Evolutionary conservation across 345 rosid genomes (phyloP).

Genomic region (Hevea brasiliensis): DNA sequence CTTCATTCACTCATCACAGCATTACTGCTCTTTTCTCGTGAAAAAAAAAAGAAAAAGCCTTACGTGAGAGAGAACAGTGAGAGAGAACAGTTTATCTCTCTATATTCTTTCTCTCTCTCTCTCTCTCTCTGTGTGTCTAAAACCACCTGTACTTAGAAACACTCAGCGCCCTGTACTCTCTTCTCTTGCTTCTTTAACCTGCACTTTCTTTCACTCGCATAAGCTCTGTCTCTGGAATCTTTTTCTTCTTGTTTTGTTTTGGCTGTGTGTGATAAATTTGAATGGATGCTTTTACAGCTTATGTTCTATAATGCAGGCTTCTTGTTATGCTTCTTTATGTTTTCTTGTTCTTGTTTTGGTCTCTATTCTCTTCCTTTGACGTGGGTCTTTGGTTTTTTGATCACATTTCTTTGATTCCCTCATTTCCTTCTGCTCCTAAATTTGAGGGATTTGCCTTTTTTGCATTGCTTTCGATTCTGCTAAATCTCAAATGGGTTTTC

Average conservation of each 20-base stretch:
- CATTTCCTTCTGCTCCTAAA: constrained; percentile 12
- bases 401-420: constrained; percentile 12
- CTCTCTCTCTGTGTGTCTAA: not conserved
- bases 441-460: constrained; percentile 17
- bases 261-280: constrained; percentile 23
- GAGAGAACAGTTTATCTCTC: too few relatives aligned
- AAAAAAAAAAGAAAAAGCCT: constrained; percentile 35
- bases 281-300: constrained; percentile 23
- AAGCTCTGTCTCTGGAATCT: too few relatives aligned
- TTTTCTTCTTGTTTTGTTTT: constrained; percentile 30
- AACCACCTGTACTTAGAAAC: constrained; percentile 16
- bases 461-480: constrained; percentile 18
- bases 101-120: too few relatives aligned
- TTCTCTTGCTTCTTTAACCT: constrained; percentile 8
- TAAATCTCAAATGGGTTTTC: constrained; percentile 35
- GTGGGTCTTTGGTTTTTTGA: constrained; percentile 21
- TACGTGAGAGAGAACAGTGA: constrained; percentile 19
- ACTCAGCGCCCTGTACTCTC: constrained; percentile 12
- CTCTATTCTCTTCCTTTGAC: constrained; percentile 12
- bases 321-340: constrained; percentile 37
- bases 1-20: constrained; percentile 49
- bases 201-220: constrained; percentile 7
- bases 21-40: constrained; percentile 80
- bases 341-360: constrained; percentile 22
- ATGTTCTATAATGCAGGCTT: constrained; percentile 40